Conservation (phyloP, 805 yeast genomes). For the Saitoella complicata region DNA sequence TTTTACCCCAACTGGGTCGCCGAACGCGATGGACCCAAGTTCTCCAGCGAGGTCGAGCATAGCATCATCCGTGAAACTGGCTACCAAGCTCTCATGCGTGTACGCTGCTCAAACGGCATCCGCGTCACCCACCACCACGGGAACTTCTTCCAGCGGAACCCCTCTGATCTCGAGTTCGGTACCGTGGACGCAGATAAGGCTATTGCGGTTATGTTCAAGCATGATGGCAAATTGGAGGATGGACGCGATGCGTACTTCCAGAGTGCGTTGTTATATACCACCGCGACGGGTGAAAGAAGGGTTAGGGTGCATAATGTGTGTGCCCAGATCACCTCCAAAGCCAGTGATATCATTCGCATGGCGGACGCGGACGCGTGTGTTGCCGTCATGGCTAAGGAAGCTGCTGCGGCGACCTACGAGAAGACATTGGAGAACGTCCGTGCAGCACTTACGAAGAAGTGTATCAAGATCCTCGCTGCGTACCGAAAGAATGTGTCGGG, state of each 20-base stretch:
- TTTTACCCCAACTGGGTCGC: slow-evolving; percentile 52
- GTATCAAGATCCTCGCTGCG: slow-evolving; percentile 40
- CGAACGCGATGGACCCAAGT: slow-evolving; percentile 51
- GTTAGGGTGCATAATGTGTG: slow-evolving; percentile 75
- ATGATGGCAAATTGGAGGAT: slow-evolving; percentile 58
- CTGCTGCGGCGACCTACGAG: slow-evolving; percentile 11
- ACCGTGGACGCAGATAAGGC: slow-evolving; percentile 45
- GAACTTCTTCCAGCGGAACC: slow-evolving; percentile 25
- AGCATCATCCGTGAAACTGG: slow-evolving; percentile 38
- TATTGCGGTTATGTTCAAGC: slow-evolving; percentile 52
- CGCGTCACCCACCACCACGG: slow-evolving; percentile 68
- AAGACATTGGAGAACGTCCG: slow-evolving; percentile 30
- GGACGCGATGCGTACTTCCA: slow-evolving; percentile 78
- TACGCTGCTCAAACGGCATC: slow-evolving; percentile 76
- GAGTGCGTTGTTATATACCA: slow-evolving; percentile 75
- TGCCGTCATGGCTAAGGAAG: slow-evolving; percentile 22
- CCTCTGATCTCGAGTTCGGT: slow-evolving; percentile 56
- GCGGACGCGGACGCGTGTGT: slow-evolving; percentile 58
- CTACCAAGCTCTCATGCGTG: slow-evolving; percentile 65
- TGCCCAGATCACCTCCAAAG: slow-evolving; percentile 62
- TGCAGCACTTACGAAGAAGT: slow-evolving; percentile 35
- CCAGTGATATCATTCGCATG: slow-evolving; percentile 58
- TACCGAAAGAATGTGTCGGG: slow-evolving; percentile 34
- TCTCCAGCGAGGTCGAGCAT: slow-evolving; percentile 33
- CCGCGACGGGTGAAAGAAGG: slow-evolving; percentile 55